Percentiles rank a stretch among this genome's conserved stretches.
Evolutionary conservation across 2,329 filamentous ascomycete species (phyloP).

Genomic region (Allantophomopsis lycopodina): DNA sequence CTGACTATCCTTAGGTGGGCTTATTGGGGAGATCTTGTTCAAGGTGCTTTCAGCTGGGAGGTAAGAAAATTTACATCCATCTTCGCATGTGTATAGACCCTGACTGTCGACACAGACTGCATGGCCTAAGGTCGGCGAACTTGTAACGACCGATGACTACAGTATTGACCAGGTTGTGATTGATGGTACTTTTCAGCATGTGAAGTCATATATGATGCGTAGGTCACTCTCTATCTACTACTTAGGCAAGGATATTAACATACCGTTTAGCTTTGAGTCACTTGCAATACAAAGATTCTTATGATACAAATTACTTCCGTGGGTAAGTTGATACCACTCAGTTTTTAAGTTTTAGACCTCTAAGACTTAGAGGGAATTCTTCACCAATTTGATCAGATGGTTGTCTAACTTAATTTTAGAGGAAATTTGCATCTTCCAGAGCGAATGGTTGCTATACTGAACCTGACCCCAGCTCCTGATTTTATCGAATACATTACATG

Average conservation of each 20-base stretch:
- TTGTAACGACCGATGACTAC: constrained; percentile 12
- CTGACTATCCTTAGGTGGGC: constrained; percentile 9
- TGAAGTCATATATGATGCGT: constrained; percentile 21
- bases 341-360: too few relatives aligned
- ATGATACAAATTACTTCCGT: constrained; percentile 18
- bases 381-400: background rate
- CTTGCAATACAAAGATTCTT: constrained; percentile 20
- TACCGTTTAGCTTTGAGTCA: constrained; percentile 9
- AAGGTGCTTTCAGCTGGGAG: constrained; percentile 23
- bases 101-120: constrained; percentile 9
- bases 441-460: constrained; percentile 20
- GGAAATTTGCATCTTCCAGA: constrained; percentile 19
- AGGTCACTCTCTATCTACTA: constrained; percentile 1
- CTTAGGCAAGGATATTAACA: background rate
- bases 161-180: constrained; percentile 13
- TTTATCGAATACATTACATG: constrained; percentile 22
- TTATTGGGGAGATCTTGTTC: constrained; percentile 16
- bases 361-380: too few relatives aligned
- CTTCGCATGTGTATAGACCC: too few relatives aligned
- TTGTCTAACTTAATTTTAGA: background rate
- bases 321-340: background rate
- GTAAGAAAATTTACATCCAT: too few relatives aligned
- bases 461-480: constrained; percentile 13
- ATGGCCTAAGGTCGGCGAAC: constrained; percentile 16
- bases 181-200: constrained; percentile 6